A percentile compares a stretch with the other conserved stretches of the same genome.
phyloP scores from a whole-genome alignment of 164 flowering plant species.

The Piper longum region DNA sequence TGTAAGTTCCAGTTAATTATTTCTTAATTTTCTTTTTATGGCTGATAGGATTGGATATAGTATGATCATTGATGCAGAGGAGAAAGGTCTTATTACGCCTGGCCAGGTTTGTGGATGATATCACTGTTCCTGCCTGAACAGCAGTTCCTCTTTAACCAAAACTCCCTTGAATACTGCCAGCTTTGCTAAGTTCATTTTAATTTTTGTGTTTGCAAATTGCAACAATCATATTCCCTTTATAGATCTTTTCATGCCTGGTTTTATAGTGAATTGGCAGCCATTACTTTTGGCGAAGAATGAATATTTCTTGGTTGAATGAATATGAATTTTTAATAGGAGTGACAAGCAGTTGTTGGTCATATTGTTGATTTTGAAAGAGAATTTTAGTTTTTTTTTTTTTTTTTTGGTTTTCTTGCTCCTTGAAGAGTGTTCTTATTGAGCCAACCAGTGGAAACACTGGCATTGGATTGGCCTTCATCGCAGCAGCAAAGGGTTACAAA shows the following conservation, averaged over 20 bases:
- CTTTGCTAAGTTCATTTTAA: background rate
- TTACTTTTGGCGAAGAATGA: too few relatives aligned
- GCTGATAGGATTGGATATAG: conserved; percentile 47
- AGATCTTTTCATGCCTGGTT: background rate
- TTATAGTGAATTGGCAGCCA: background rate
- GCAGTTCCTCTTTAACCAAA: background rate
- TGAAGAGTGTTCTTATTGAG: conserved; percentile 46
- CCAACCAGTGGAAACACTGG: too few relatives aligned
- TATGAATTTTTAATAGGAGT: too few relatives aligned
- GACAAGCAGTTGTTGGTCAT: too few relatives aligned
- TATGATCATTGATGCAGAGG: conserved; percentile 74
- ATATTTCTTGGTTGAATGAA: too few relatives aligned
- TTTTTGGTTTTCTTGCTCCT: conserved; percentile 1
- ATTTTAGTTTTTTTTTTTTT: background rate
- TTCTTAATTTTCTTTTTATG: too few relatives aligned
- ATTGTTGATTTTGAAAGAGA: too few relatives aligned
- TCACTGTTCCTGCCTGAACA: too few relatives aligned
- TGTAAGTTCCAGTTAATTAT: too few relatives aligned
- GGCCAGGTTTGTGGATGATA: conserved; percentile 34
- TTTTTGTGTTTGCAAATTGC: background rate
- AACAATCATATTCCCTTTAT: background rate
- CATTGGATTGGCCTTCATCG: too few relatives aligned
- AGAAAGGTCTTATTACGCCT: conserved; percentile 54
- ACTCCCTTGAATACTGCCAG: background rate
- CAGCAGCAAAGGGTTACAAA: too few relatives aligned